Evolutionary conservation across 2,329 filamentous ascomycete species (phyloP).

Genomic region (Ilyonectria robusta): DNA sequence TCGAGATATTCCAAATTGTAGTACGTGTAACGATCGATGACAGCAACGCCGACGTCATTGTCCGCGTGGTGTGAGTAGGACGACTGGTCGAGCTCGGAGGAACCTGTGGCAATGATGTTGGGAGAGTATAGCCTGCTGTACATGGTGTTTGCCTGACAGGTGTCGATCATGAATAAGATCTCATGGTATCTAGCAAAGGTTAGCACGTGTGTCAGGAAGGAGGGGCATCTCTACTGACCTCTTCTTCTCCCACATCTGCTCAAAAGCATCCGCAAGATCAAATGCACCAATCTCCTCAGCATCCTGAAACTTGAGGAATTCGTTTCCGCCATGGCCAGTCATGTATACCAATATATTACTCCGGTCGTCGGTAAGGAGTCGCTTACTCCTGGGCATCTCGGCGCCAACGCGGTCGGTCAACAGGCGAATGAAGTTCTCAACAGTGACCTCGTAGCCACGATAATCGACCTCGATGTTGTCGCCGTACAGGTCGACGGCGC

Average conservation of each 20-base stretch:
- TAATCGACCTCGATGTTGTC: conserved; percentile 99
- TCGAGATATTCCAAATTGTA: conserved; percentile 98
- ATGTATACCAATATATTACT: conserved; percentile 99
- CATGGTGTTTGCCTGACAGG: conserved; percentile 99
- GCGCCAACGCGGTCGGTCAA: conserved; percentile 95
- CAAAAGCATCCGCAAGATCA: conserved; percentile 96
- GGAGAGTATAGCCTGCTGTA: conserved; percentile 98
- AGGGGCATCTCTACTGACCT: conserved; percentile 63
- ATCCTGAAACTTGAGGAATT: conserved; percentile 98
- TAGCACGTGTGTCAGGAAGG: conserved; percentile 9
- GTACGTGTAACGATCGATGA: conserved; percentile 98
- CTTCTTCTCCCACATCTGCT: conserved; percentile 99
- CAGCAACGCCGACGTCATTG: conserved; percentile 96
- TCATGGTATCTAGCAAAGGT: conserved; percentile 82
- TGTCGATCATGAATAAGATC: conserved; percentile 99
- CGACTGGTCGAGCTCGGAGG: conserved; percentile 93
- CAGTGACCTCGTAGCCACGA: conserved; percentile 96
- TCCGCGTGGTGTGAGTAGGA: conserved; percentile 98
- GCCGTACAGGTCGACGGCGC: conserved; percentile 94
- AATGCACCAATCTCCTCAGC: conserved; percentile 97
- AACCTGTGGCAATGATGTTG: conserved; percentile 98
- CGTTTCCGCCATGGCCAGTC: conserved; percentile 98
- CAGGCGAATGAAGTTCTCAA: conserved; percentile 97
- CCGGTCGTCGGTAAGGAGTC: conserved; percentile 92
- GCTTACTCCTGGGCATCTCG: conserved; percentile 95